Conservation (phyloP, 2,329 filamentous ascomycete genomes). For the Ascochyta fabae region DNA sequence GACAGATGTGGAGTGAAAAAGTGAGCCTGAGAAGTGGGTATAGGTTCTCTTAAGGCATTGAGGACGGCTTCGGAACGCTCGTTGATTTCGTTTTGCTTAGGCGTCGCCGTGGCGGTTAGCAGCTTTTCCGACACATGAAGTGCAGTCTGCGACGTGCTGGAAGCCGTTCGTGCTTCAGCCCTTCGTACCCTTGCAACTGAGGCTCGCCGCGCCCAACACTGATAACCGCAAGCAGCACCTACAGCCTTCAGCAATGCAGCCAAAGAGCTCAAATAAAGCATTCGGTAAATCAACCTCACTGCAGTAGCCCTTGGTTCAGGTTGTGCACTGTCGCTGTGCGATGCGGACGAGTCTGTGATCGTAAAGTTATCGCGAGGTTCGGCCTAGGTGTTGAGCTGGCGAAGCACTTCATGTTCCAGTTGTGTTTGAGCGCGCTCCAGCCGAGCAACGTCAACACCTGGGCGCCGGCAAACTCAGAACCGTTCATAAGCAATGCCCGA, state of each 20-base stretch:
- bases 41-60: slow-evolving; percentile 49
- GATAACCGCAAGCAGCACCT: background rate
- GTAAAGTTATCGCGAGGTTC: slow-evolving; percentile 23
- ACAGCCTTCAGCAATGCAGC: background rate
- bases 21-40: slow-evolving; percentile 44
- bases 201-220: slow-evolving; percentile 17
- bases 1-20: slow-evolving; percentile 36
- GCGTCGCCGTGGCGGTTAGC: slow-evolving; percentile 37
- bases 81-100: slow-evolving; percentile 35
- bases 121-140: slow-evolving; percentile 41
- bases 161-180: slow-evolving; percentile 48
- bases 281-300: background rate
- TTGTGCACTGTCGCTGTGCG: background rate
- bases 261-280: no score
- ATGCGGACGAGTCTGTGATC: background rate
- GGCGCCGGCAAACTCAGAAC: slow-evolving; percentile 25
- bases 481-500: slow-evolving; percentile 21
- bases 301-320: no score
- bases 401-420: slow-evolving; percentile 46
- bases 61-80: slow-evolving; percentile 27
- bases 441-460: slow-evolving; percentile 13
- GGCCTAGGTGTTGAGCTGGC: slow-evolving; percentile 29
- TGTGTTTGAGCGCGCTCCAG: slow-evolving; percentile 45
- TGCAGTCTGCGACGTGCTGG: slow-evolving; percentile 45
- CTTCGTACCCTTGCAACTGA: slow-evolving; percentile 30